Evolutionary conservation across 1,139 yeast genomes (phyloP).

Genomic region (Blastobotrys petasosporus): DNA sequence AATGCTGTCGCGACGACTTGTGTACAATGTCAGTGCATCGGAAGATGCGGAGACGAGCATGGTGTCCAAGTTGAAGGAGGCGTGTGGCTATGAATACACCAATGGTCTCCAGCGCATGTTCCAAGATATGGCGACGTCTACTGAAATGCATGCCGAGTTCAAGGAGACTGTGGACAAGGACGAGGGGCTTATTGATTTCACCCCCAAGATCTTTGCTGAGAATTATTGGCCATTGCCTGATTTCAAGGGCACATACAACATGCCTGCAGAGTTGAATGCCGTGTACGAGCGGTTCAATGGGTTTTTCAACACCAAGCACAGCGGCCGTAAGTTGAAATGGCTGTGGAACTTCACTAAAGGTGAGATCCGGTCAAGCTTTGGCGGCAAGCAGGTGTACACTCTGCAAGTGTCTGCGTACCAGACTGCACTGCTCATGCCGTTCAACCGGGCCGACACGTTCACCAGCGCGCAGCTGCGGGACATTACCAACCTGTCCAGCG

Average conservation of each 20-base stretch:
- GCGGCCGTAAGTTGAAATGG: constrained; percentile 90
- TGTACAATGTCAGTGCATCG: constrained; percentile 76
- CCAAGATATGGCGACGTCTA: constrained; percentile 84
- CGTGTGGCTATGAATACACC: constrained; percentile 88
- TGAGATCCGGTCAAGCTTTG: constrained; percentile 82
- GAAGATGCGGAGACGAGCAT: constrained; percentile 82
- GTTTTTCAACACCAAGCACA: constrained; percentile 69
- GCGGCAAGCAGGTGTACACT: constrained; percentile 65
- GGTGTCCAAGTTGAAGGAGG: constrained; percentile 81
- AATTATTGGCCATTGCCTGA: constrained; percentile 83
- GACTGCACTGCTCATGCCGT: constrained; percentile 77
- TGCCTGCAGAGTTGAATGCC: constrained; percentile 58
- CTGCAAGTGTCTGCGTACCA: constrained; percentile 83
- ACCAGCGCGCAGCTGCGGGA: constrained; percentile 58
- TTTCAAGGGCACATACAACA: constrained; percentile 43
- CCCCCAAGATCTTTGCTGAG: constrained; percentile 75
- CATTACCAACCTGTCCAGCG: constrained; percentile 60
- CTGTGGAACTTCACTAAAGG: constrained; percentile 93
- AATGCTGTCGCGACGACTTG: constrained; percentile 79
- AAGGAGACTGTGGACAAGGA: constrained; percentile 41
- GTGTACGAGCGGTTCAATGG: constrained; percentile 64
- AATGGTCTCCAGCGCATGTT: constrained; percentile 95
- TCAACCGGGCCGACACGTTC: constrained; percentile 57
- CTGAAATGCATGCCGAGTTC: constrained; percentile 65
- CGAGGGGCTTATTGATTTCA: constrained; percentile 50